Evolutionary conservation across 2,329 filamentous ascomycete genomes (phyloP), one percentile per base, ranked within the genome.

Genomic region (Pyricularia sp.): DNA sequence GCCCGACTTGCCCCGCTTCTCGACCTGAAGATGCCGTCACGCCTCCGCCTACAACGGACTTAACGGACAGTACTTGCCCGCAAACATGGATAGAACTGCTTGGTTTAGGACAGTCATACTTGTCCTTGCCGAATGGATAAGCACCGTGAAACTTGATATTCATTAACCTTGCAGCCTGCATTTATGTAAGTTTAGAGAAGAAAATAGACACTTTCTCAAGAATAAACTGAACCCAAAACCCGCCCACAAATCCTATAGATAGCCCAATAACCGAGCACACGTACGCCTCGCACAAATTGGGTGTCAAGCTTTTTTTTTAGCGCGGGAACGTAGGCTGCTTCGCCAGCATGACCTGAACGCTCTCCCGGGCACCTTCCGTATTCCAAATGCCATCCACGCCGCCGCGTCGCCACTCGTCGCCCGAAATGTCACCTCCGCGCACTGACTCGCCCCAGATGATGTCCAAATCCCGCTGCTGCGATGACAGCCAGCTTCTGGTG

Each of bases 391-490:
- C 86, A 65, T 82, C 80, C 69, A 77, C 77, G 5, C 86, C 86
- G 17, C 85, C 85, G 70, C 84, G 84, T 71, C 90, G 85, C 89
- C 90, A 94, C 77, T 93, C 91, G 72, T 89, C 87, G 71, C 88
- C 85, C 26, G 42, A n/a, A 14, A 55, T 36, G 64, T 84, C 82
- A 50, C 85, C 82, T 80, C 91, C 82, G 68, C 89, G 85, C 67
- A 88, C 86, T 1, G 90, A 88, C 79, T 97, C 94, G 69, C 93
- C 94, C 71, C 95, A 85, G 65, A 97, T 90, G 7, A 95, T 88
- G 75, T 97, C 93, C 50, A 97, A 83, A 77, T 98, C 94, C 66
- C 94, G 86, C 80, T 93, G 93, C 81, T 99, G 95, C 20, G 91
- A 94, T 75, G 90, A 93, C 68, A 97, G 84, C 95, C 95, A 99